phyloP scores from a whole-genome alignment of 1,139 yeast species.

The Oligophagozyma castellii region DNA sequence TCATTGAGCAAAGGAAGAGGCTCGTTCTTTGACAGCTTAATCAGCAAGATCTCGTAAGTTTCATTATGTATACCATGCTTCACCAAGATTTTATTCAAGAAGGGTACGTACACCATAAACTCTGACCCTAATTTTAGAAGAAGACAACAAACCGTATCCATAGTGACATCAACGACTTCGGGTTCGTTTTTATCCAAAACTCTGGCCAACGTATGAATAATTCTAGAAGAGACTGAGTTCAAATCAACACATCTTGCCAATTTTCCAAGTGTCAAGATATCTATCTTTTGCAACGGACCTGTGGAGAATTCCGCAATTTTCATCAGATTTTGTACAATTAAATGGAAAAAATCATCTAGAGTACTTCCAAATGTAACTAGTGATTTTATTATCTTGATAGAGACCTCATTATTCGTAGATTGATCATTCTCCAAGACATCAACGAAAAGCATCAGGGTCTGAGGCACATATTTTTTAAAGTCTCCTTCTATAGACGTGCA shows the following conservation, averaged over 20 bases:
- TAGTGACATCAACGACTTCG: constrained; percentile 47
- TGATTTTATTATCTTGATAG: constrained; percentile 71
- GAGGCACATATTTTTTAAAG: constrained; percentile 72
- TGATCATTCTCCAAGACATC: constrained; percentile 71
- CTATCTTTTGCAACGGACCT: constrained; percentile 45
- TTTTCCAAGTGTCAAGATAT: constrained; percentile 77
- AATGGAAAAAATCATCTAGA: constrained; percentile 77
- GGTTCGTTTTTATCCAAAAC: constrained; percentile 45
- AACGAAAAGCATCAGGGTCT: constrained; percentile 59
- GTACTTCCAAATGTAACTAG: constrained; percentile 83
- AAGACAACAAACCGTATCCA: constrained; percentile 72
- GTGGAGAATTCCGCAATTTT: constrained; percentile 63
- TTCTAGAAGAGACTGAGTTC: constrained; percentile 82
- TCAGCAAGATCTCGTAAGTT: constrained; percentile 68
- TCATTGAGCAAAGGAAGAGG: constrained; percentile 70
- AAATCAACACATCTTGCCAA: constrained; percentile 60
- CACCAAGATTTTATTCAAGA: constrained; percentile 58
- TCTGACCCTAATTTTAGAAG: constrained; percentile 73
- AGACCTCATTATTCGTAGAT: constrained; percentile 47
- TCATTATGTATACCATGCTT: constrained; percentile 58
- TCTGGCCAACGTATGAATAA: constrained; percentile 74
- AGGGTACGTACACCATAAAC: constrained; percentile 81
- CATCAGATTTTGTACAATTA: constrained; percentile 74
- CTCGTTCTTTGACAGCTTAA: constrained; percentile 72
- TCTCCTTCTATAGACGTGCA: constrained; percentile 86